Percentiles rank a stretch among this genome's conserved stretches.
Conservation (phyloP, 2,329 filamentous ascomycete genomes). For the Verticillium nonalfalfae region DNA sequence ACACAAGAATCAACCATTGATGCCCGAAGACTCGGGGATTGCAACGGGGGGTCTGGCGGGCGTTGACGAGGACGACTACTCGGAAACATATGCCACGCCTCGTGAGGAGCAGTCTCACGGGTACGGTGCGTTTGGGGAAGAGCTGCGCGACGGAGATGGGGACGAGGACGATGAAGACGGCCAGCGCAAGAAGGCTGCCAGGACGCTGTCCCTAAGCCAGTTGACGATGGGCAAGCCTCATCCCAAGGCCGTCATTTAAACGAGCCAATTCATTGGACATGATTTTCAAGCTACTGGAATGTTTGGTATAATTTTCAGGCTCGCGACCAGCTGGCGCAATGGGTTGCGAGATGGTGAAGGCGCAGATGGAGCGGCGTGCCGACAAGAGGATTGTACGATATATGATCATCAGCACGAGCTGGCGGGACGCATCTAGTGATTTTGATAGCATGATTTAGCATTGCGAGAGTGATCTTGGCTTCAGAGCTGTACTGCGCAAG, state of each 20-base stretch:
- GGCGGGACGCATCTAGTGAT: background rate
- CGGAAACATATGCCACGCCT: constrained; percentile 47
- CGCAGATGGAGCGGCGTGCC: too few species aligned
- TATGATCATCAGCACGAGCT: background rate
- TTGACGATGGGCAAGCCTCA: constrained; percentile 39
- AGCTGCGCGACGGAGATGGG: constrained; percentile 32
- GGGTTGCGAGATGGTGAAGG: background rate
- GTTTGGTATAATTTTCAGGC: background rate
- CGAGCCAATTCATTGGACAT: background rate
- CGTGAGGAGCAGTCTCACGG: constrained; percentile 32
- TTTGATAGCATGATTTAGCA: background rate
- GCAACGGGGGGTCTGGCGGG: constrained; percentile 17
- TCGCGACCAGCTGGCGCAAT: background rate
- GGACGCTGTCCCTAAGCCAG: constrained; percentile 59
- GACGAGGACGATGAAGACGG: constrained; percentile 29
- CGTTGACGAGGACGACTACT: constrained; percentile 34
- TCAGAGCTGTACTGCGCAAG: background rate
- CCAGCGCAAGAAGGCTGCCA: constrained; percentile 46
- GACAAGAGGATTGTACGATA: background rate
- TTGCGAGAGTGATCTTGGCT: background rate
- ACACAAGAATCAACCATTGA: constrained; percentile 9
- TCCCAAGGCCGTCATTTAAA: constrained; percentile 1
- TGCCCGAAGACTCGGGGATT: constrained; percentile 25
- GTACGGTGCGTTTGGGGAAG: constrained; percentile 32
- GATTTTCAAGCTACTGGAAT: background rate